Conservation (phyloP, 306 rosid species). For the Sindora glabra region DNA sequence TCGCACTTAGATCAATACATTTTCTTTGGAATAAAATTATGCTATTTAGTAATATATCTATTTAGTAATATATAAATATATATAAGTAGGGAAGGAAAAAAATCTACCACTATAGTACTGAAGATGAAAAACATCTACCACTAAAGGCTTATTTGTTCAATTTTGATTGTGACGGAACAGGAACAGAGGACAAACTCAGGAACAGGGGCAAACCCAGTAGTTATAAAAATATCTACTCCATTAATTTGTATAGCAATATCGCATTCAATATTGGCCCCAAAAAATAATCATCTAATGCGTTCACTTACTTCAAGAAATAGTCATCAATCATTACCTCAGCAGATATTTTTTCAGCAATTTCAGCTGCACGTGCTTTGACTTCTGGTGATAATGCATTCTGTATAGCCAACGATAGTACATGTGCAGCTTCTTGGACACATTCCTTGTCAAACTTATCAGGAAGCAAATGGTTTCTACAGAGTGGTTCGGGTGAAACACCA, state of each 20-base stretch:
- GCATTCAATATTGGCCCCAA: not conserved
- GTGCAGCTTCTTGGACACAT: slow-evolving; percentile 48
- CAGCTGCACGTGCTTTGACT: slow-evolving; percentile 49
- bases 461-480: slow-evolving; percentile 49
- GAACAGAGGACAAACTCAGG: not conserved
- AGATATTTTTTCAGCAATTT: slow-evolving; percentile 46
- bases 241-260: not conserved
- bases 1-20: no score
- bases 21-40: no score
- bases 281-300: not conserved
- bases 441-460: slow-evolving; percentile 37
- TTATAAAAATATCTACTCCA: no score
- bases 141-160: not conserved
- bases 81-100: no score
- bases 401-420: slow-evolving; percentile 40
- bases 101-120: no score
- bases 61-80: no score
- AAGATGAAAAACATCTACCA: no score
- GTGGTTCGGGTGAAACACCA: slow-evolving; percentile 75
- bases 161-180: not conserved
- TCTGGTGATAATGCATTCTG: slow-evolving; percentile 44
- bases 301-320: slow-evolving; percentile 4
- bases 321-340: slow-evolving; percentile 51
- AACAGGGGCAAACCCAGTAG: no score
- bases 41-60: no score